phyloP scores from a whole-genome alignment of 1,284 basidiomycete species.

The Malassezia japonica region DNA sequence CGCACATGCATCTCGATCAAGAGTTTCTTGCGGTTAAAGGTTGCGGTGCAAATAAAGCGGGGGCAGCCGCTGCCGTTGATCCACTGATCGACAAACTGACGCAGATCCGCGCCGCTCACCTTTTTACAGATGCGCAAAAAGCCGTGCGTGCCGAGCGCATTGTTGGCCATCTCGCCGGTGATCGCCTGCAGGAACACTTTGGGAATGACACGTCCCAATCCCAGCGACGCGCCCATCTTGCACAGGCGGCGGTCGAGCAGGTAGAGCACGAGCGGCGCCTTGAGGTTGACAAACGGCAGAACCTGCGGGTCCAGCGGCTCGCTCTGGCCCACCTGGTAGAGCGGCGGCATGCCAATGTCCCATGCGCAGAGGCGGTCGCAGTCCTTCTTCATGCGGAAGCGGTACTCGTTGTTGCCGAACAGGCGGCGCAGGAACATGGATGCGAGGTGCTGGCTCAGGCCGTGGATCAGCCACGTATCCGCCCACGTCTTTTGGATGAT shows the following conservation, averaged over 20 bases:
- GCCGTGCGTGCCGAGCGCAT: conserved; percentile 74
- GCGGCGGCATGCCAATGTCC: conserved; percentile 81
- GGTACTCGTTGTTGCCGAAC: conserved; percentile 93
- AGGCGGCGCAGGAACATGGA: conserved; percentile 76
- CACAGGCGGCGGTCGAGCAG: conserved; percentile 86
- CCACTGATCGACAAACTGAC: conserved; percentile 92
- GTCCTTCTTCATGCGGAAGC: conserved; percentile 89
- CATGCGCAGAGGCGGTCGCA: conserved; percentile 82
- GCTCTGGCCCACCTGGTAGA: conserved; percentile 73
- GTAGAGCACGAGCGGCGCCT: conserved; percentile 86
- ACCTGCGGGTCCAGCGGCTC: conserved; percentile 56
- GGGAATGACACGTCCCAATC: conserved; percentile 84
- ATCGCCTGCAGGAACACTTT: conserved; percentile 90
- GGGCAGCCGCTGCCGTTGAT: conserved; percentile 96
- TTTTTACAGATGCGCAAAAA: conserved; percentile 89
- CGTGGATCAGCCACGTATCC: conserved; percentile 91
- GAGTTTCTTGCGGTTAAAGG: conserved; percentile 96
- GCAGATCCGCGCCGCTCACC: conserved; percentile 67
- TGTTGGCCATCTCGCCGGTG: conserved; percentile 70
- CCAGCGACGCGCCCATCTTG: conserved; percentile 88
- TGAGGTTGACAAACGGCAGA: conserved; percentile 73
- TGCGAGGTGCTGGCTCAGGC: conserved; percentile 80
- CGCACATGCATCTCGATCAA: conserved; percentile 88
- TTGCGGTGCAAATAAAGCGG: conserved; percentile 74
- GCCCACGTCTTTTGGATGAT: conserved; percentile 89